These are phyloP conservation scores for Wickerhamiella sergipiensis DNA, from an alignment of 805 yeast species.

Conservation along the genomic window DNA sequence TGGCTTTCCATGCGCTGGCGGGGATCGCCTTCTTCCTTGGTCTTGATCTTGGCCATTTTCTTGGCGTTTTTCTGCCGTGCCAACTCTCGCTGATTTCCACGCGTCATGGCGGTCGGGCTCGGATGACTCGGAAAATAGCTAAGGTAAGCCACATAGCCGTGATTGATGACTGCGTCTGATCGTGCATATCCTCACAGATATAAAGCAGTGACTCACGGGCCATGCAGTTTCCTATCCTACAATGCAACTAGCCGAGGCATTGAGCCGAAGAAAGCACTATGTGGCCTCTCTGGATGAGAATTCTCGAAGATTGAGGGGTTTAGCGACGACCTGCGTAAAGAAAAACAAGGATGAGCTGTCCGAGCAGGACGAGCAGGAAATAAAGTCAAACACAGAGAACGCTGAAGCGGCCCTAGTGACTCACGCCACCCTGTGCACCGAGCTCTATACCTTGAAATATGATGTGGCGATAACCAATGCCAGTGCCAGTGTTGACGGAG, in stretches of 20 bases:
- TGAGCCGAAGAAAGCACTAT: background rate
- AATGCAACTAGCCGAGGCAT: background rate
- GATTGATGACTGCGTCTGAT: background rate
- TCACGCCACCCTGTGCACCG: background rate
- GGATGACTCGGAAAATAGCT: background rate
- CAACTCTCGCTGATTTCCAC: slow-evolving; percentile 94
- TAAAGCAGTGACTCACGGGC: background rate
- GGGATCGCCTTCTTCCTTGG: slow-evolving; percentile 76
- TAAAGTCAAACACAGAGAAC: too few relatives aligned
- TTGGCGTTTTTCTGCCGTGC: slow-evolving; percentile 82
- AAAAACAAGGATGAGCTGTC: too few relatives aligned
- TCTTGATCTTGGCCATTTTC: slow-evolving; percentile 48
- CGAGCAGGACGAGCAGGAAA: too few relatives aligned
- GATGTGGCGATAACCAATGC: background rate
- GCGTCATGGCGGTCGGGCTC: slow-evolving; percentile 42
- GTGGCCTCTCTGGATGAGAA: too few relatives aligned
- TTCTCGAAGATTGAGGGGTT: too few relatives aligned
- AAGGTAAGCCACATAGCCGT: background rate
- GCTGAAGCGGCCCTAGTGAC: background rate
- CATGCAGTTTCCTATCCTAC: background rate
- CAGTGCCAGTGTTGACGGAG: background rate
- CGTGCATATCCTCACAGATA: too few relatives aligned
- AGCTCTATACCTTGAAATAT: background rate
- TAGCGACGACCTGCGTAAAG: too few relatives aligned
- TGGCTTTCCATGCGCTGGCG: slow-evolving; percentile 73